phyloP scores from a whole-genome alignment of 768 basidiomycete genomes.

The Antrodiella citrinella region DNA sequence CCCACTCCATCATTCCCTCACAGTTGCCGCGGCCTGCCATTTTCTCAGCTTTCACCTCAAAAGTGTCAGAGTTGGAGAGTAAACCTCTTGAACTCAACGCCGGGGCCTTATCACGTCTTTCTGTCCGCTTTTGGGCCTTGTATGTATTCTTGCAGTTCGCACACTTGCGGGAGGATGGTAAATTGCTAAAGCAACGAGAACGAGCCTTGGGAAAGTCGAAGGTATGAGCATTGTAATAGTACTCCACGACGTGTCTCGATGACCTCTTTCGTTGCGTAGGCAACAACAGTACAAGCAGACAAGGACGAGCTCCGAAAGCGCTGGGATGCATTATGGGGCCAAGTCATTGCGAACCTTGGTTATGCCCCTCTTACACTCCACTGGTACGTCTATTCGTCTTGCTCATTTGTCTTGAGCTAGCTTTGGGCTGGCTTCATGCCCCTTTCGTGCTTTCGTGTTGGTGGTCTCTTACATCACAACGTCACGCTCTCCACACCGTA shows the following conservation, averaged over 20 bases:
- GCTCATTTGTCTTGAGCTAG: no score
- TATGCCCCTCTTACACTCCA: conserved; percentile 82
- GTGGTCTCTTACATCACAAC: neutral
- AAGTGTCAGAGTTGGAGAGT: neutral
- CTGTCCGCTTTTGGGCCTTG: conserved; percentile 72
- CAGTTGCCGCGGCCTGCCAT: conserved; percentile 35
- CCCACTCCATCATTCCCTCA: conserved; percentile 53
- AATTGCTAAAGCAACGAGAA: conserved; percentile 47
- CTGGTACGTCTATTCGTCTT: conserved; percentile 47
- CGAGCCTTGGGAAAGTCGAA: conserved; percentile 51
- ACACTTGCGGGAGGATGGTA: conserved; percentile 62
- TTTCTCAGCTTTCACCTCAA: conserved; percentile 27
- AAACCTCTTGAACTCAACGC: conserved; percentile 39
- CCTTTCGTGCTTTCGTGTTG: neutral
- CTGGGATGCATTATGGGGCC: conserved; percentile 65
- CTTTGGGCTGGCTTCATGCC: neutral
- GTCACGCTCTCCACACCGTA: neutral
- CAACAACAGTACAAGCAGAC: conserved; percentile 35
- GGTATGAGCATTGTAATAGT: no score
- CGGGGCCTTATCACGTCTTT: conserved; percentile 53
- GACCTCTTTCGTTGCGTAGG: conserved; percentile 18
- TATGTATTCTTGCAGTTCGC: conserved; percentile 74
- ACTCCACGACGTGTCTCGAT: no score
- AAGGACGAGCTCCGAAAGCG: conserved; percentile 47
- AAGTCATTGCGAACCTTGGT: conserved; percentile 61